Base-by-base conservation (phyloP, 352 stramenopile genomes). In the Pythium folliculosum region DNA sequence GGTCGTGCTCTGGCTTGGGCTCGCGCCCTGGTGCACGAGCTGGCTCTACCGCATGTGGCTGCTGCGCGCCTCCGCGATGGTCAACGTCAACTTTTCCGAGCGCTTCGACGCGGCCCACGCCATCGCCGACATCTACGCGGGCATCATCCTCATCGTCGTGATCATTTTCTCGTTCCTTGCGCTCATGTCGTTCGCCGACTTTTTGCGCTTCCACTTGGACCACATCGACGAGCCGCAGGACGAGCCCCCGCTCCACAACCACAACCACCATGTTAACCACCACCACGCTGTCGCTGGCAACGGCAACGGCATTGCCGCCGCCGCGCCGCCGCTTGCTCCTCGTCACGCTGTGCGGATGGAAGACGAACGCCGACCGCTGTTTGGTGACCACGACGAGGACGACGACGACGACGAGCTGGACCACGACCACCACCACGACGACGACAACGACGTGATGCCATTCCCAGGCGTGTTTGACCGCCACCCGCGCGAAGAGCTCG, bases 11-110 rank as follows among this genome's bases (percentile, higher is more conserved):
- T 98, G 95, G 95, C 73, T 97, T 12, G 72, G 88, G 2, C 77
- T 98, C 25, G 84, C 92, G 40, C 95, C 95, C 0, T 90, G 95
- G 72, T 90, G 86, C 58, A 98, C 95, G 19, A 93, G 92, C 35
- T 98, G 93, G 83, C 84, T 98, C 60, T 98, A 98, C 73, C 90
- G 95, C 60, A 92, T 96, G 71, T 98, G 92, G 94, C 87, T 98
- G 61, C 69, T 97, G 51, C 89, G 92, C 21, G 84, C 89, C 49
- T 87, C 81, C 10, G 78, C 89, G 16, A 93, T 97, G 76, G 77
- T 91, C 45, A 91, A 93, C 63, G 83, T 94, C 52, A 94, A 94
- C 88, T 83, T 83, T 57, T 73, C 77, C 37, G 76, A 97, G 76
- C 80, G 88, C 25, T 83, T 97, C 23, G 78, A 92, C 53, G 45